Percentiles rank a stretch among this genome's conserved stretches.
Evolutionary conservation across 2,329 filamentous ascomycete genomes (phyloP).

Genomic region (Thielaviopsis musarum): DNA sequence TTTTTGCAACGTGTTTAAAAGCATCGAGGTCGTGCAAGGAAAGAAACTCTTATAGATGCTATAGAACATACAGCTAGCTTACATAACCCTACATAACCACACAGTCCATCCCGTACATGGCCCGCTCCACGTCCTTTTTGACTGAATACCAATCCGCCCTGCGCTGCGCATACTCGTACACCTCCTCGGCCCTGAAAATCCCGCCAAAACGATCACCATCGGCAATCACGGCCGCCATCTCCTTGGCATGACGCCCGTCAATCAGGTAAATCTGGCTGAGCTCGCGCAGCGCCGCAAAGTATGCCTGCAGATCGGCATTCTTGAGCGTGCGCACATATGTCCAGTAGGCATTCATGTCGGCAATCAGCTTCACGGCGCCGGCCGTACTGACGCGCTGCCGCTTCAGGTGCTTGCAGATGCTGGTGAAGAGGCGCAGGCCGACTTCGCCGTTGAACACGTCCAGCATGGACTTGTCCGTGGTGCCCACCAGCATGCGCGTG

Average conservation of each 20-base stretch:
- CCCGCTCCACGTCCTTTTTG: constrained; percentile 73
- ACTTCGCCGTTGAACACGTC: constrained; percentile 99
- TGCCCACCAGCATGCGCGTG: constrained; percentile 82
- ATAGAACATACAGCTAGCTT: neutral
- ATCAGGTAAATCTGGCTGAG: constrained; percentile 93
- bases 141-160: constrained; percentile 92
- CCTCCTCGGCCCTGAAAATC: constrained; percentile 88
- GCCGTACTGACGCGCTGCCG: constrained; percentile 81
- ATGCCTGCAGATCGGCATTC: constrained; percentile 71
- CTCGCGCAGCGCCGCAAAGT: constrained; percentile 83
- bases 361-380: constrained; percentile 82
- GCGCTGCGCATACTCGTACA: constrained; percentile 90
- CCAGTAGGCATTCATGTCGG: constrained; percentile 91
- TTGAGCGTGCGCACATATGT: constrained; percentile 65
- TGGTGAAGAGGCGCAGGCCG: constrained; percentile 76
- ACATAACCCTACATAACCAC: constrained; percentile 51
- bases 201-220: constrained; percentile 80
- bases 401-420: constrained; percentile 93
- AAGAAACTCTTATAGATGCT: neutral
- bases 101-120: constrained; percentile 95
- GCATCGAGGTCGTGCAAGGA: neutral
- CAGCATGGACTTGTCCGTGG: constrained; percentile 93
- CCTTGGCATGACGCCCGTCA: constrained; percentile 65
- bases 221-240: constrained; percentile 87
- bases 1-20: neutral